Base-by-base conservation (phyloP, 2,329 filamentous ascomycete species). In the Calonectria hongkongensis region DNA sequence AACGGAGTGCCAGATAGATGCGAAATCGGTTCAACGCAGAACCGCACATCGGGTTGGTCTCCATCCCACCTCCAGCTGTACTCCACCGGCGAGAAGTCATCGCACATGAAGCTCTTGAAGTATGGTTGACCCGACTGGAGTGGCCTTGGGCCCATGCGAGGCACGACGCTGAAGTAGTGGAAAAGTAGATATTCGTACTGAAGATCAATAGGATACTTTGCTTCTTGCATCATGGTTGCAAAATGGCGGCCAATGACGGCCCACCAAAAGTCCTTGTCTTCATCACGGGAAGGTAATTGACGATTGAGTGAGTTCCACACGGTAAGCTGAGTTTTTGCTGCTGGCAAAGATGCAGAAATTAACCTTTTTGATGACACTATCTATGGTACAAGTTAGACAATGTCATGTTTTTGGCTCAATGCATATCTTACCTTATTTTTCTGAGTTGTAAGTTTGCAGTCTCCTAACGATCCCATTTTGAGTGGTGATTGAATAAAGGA, bases 31-130 rank as follows among this genome's bases (percentile, higher is more conserved):
- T 51, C 48, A 30, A 51, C 48, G 3, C 48, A 51, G 6, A 51
- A 51, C 30, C 48, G 48, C 25, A 51, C 48, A 51, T 51, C 48
- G 4, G 48, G 48, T 18, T 51, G 48, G 15, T 28, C 48, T 2
- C 48, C 48, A 51, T 51, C 48, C 48, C 48, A 51, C 13, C 48
- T 51, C 48, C 48, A 51, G 25, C 48, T 51, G 48, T 51, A 51
- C 13, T 51, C 48, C 27, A 51, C 48, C 2, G 48, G 27, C 12
- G 48, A 51, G 48, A 51, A 51, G 16, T 51, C 48, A 16, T 51
- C 48, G 48, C 48, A 51, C 48, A 51, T 51, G 48, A 51, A 51
- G 13, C 48, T 51, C 48, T 51, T 51, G 12, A 51, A 51, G 18
- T 28, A 30, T 16, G 48, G 48, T n/a, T 51, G 48, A 4, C 48